phyloP scores from a whole-genome alignment of 2,329 filamentous ascomycete species.

The Diaporthe aspalathi region DNA sequence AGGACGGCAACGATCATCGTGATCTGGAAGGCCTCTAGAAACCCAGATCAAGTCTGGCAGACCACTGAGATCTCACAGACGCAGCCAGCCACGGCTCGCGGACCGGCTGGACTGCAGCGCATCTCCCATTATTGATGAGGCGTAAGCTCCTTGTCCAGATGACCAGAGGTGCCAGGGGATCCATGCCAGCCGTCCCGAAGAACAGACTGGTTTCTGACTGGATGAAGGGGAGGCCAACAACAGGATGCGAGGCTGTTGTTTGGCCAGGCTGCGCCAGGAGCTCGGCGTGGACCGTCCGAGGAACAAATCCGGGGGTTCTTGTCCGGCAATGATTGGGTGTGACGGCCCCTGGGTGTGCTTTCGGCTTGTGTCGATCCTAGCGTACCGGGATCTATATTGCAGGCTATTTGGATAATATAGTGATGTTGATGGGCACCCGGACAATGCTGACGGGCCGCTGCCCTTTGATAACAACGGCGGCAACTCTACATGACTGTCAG shows the following conservation, averaged over 20 bases:
- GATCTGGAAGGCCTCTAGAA: slow-evolving; percentile 26
- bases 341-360: neutral
- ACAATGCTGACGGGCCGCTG: neutral
- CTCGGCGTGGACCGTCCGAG: slow-evolving; percentile 25
- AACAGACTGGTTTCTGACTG: neutral
- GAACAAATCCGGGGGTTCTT: neutral
- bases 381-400: slow-evolving; percentile 29
- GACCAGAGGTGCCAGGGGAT: neutral
- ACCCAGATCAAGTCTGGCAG: neutral
- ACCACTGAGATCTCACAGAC: slow-evolving; percentile 1
- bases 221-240: neutral
- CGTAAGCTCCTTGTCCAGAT: neutral
- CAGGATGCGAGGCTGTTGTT: neutral
- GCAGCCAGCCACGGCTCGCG: slow-evolving; percentile 3
- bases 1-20: slow-evolving; percentile 3
- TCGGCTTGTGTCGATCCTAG: slow-evolving; percentile 28
- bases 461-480: neutral
- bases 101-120: neutral
- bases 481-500: neutral
- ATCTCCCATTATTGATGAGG: neutral
- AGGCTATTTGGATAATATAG: slow-evolving; percentile 37
- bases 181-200: neutral
- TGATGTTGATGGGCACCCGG: neutral
- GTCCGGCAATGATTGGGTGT: neutral
- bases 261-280: slow-evolving; percentile 1